Base-by-base conservation (phyloP, 148 eudicot species). In the Limonium bicolor region DNA sequence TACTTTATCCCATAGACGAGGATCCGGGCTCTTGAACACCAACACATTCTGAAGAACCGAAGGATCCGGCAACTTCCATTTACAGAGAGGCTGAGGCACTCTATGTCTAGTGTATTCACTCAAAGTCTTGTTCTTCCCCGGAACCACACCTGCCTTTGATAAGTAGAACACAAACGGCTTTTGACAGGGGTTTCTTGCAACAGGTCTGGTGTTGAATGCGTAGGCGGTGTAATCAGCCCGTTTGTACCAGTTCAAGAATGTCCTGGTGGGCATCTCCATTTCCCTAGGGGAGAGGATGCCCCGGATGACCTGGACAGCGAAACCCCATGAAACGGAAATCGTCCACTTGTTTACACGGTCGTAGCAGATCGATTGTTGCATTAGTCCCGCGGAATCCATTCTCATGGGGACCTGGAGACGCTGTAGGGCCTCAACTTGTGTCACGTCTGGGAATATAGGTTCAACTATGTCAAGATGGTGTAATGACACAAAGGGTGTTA, bases 401-500 rank as follows among this genome's bases (percentile, higher is more conserved):
- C 67, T 59, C 78, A 87, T 83, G 0, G 94, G 90, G 26, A 66
- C 23, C 0, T 43, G 54, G 4, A 87, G 78, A 22, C 52, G 65
- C 35, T 58, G 46, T 7, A 87, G 63, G 33, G 94, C 82, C 58
- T 79, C 54, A 7, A 77, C 70, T 14, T 64, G 80, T 9, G 86
- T 83, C 17, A 61, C 61, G 15, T 80, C 72, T 0, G 96, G 94
- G 65, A 87, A 87, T 6, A 87, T 74, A 2, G 96, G 96, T 41
- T 87, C 94, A 4, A 87, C 90, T 47, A 87, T 86, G 23, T 87
- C 96, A 3, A 87, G 76, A 66, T 87, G 96, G 65, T 87, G 96
- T 43, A 87, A 49, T 0, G 90, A 33, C 31, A 87, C 94, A 26
- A 87, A 44, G 1, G 96, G 96, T 0, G 94, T 57, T 11, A 87